phyloP scores from a whole-genome alignment of 1,284 basidiomycete genomes.

The Marasmius oreades region DNA sequence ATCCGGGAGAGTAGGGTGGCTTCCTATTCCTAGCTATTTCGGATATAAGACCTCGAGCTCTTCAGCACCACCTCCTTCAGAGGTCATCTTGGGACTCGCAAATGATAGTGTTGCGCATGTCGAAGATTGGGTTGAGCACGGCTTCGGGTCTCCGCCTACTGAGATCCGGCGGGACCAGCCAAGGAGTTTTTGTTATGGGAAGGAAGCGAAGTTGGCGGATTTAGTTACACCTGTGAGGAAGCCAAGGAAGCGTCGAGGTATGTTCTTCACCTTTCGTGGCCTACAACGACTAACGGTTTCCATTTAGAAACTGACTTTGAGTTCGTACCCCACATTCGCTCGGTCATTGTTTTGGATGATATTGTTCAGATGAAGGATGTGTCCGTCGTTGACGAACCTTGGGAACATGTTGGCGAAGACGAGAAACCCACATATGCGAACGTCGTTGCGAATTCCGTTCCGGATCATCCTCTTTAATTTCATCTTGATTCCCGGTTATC shows the following conservation, averaged over 20 bases:
- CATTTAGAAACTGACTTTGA: slow-evolving; percentile 46
- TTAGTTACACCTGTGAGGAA: slow-evolving; percentile 36
- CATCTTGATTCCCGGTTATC: no score
- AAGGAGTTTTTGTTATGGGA: slow-evolving; percentile 15
- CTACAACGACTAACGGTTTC: not conserved
- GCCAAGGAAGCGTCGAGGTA: slow-evolving; percentile 37
- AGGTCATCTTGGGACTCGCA: no score
- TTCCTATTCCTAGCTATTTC: not conserved
- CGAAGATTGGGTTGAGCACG: not conserved
- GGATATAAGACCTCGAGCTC: not conserved
- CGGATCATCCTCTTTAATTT: no score
- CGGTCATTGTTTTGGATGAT: slow-evolving; percentile 56
- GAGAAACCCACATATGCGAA: slow-evolving; percentile 35
- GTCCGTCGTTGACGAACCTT: slow-evolving; percentile 44
- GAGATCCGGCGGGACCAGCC: slow-evolving; percentile 8
- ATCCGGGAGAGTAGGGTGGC: slow-evolving; percentile 16
- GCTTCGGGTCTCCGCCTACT: no score
- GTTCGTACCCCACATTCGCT: slow-evolving; percentile 44
- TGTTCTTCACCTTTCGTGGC: slow-evolving; percentile 14
- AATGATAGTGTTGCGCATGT: not conserved
- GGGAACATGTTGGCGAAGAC: slow-evolving; percentile 50
- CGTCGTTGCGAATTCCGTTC: slow-evolving; percentile 15
- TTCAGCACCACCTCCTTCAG: no score
- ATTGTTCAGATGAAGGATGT: slow-evolving; percentile 22
- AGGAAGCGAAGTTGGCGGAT: slow-evolving; percentile 42